Evolutionary conservation across 345 rosid species (phyloP).

Genomic region (Citrus hindsii): DNA sequence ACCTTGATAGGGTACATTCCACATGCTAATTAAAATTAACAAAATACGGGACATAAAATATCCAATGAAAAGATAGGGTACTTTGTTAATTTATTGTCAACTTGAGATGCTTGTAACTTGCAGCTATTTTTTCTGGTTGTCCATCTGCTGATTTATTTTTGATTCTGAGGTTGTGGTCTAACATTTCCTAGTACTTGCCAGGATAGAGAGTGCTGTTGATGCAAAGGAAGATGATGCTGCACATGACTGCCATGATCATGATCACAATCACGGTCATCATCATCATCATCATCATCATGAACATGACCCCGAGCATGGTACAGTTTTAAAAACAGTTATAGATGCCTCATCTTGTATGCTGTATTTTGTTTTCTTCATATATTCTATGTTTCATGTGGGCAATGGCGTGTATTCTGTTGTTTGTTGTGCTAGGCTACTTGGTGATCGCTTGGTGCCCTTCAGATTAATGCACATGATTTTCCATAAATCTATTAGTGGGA

Average conservation of each 20-base stretch:
- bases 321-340: not conserved
- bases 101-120: not conserved
- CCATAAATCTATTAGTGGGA: not conserved
- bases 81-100: not conserved
- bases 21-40: not conserved
- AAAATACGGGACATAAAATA: not conserved
- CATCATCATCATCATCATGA: constrained; percentile 33
- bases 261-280: constrained; percentile 1
- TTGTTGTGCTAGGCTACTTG: not conserved
- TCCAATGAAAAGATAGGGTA: not conserved
- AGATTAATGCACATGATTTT: not conserved
- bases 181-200: constrained; percentile 26
- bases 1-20: not conserved
- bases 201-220: constrained; percentile 79
- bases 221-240: constrained; percentile 48
- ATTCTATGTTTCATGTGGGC: not conserved
- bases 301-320: constrained; percentile 61
- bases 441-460: not conserved
- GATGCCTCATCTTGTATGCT: not conserved
- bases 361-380: not conserved
- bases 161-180: constrained; percentile 8
- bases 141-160: not conserved
- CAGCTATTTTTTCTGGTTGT: not conserved
- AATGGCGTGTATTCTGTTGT: not conserved
- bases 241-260: constrained; percentile 49